Conservation (phyloP, 1,139 yeast species). For the Protomyces lactucae-debilis region DNA sequence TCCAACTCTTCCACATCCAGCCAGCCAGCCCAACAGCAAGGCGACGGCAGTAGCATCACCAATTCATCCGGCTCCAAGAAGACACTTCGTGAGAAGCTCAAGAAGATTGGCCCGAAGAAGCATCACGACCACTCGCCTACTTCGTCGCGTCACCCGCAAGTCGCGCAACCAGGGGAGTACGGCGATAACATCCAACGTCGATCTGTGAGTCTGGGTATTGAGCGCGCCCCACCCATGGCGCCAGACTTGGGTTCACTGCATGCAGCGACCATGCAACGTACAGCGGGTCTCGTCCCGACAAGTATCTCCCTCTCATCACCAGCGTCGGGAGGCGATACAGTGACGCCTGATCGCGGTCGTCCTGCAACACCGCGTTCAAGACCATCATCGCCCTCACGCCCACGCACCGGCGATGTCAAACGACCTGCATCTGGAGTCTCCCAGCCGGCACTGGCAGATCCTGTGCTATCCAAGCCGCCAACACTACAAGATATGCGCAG, state of each 20-base stretch:
- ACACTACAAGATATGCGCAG: background rate
- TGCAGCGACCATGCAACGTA: background rate
- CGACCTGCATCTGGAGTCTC: background rate
- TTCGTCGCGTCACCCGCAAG: background rate
- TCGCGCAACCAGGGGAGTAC: background rate
- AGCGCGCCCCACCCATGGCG: background rate
- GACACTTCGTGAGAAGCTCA: background rate
- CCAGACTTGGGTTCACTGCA: background rate
- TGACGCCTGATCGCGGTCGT: background rate
- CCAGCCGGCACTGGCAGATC: background rate
- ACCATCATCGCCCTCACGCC: background rate
- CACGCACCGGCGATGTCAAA: background rate
- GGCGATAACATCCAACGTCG: background rate
- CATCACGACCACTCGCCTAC: background rate
- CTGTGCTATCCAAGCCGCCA: background rate
- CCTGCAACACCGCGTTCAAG: background rate
- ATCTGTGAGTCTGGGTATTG: background rate
- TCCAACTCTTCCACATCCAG: background rate
- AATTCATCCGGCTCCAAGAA: background rate
- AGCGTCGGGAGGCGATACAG: background rate
- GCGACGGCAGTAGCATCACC: background rate
- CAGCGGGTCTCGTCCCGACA: too few species aligned
- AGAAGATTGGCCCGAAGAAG: background rate
- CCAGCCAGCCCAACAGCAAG: background rate
- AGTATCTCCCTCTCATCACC: background rate